phyloP scores from a whole-genome alignment of 2,329 filamentous ascomycete genomes.

The Diplocarpon rosae region DNA sequence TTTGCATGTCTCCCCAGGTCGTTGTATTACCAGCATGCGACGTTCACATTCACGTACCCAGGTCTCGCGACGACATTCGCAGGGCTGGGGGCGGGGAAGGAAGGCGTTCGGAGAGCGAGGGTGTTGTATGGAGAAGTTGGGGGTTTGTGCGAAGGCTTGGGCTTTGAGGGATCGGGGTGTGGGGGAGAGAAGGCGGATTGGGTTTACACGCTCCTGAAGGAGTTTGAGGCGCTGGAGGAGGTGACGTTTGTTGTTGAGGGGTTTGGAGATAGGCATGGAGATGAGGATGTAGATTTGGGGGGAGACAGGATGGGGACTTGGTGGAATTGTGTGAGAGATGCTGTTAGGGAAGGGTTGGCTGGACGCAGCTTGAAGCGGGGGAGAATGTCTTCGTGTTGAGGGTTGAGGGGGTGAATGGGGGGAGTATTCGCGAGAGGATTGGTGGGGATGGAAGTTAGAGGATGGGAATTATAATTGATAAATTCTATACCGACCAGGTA shows the following conservation, averaged over 20 bases:
- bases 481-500: no score
- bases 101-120: not conserved
- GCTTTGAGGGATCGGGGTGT: not conserved
- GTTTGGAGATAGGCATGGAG: not conserved
- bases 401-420: not conserved
- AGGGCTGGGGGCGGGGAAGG: not conserved
- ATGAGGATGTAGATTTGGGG: not conserved
- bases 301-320: not conserved
- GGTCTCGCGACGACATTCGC: not conserved
- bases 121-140: not conserved
- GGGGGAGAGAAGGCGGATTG: not conserved
- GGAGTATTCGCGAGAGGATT: not conserved
- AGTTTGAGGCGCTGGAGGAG: not conserved
- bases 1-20: not conserved
- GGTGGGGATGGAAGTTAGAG: not conserved
- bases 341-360: not conserved
- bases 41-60: not conserved
- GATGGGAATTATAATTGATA: no score
- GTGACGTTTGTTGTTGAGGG: not conserved
- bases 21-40: not conserved
- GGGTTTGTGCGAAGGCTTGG: not conserved
- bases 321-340: constrained; percentile 1
- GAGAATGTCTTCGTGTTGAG: not conserved
- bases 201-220: not conserved
- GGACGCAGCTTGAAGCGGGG: no score